Evolutionary conservation across 208 protist species (phyloP).

Genomic region (Leptomonas seymouri): DNA sequence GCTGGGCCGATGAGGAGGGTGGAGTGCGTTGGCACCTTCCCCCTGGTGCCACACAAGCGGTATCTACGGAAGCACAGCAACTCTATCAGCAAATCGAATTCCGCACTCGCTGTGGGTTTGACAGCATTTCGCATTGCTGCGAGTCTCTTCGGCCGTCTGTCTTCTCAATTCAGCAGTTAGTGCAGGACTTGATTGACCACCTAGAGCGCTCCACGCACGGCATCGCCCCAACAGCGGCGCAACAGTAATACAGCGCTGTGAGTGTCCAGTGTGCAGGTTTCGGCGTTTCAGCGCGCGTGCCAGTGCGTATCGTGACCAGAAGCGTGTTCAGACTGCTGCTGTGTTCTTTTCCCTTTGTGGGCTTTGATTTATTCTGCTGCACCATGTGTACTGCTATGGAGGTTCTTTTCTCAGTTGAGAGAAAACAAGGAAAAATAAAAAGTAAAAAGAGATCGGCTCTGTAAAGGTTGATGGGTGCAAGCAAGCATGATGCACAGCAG

Average conservation of each 20-base stretch:
- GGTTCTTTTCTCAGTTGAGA: too few species aligned
- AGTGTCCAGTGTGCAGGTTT: neutral
- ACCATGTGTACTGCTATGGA: too few species aligned
- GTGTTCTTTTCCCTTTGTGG: too few species aligned
- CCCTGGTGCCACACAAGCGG: neutral
- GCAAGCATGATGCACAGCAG: too few species aligned
- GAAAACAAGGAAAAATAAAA: too few species aligned
- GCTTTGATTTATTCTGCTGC: slow-evolving; percentile 4
- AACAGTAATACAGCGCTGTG: neutral
- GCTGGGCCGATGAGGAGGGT: neutral
- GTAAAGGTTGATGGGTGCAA: too few species aligned
- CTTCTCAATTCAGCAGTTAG: slow-evolving; percentile 45
- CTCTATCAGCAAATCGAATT: slow-evolving; percentile 12
- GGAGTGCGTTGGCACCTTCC: neutral
- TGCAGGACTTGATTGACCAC: slow-evolving; percentile 28
- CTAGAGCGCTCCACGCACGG: slow-evolving; percentile 18
- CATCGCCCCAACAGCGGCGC: neutral
- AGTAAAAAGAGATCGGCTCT: too few species aligned
- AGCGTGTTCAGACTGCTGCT: too few species aligned
- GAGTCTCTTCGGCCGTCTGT: neutral
- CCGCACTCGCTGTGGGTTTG: slow-evolving; percentile 5
- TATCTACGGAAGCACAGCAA: neutral
- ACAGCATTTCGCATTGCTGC: too few species aligned
- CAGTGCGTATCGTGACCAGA: too few species aligned
- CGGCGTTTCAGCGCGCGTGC: neutral